phyloP scores from a whole-genome alignment of 2,329 filamentous ascomycete genomes.

The Helotiales sp. region DNA sequence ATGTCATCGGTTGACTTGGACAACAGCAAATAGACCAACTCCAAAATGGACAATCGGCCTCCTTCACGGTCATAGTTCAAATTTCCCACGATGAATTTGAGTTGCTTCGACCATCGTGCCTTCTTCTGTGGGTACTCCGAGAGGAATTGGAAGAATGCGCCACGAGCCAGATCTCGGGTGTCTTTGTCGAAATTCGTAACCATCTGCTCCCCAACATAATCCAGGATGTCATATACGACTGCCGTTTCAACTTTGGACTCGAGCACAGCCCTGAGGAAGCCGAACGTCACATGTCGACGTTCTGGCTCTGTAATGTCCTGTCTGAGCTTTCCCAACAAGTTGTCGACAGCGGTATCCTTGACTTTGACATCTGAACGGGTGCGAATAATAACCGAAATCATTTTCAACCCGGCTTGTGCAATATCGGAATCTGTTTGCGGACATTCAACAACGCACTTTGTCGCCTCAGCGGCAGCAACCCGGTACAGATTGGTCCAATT shows the following conservation, averaged over 20 bases:
- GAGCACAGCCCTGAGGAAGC: constrained; percentile 87
- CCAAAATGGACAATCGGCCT: constrained; percentile 90
- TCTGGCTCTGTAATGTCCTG: constrained; percentile 92
- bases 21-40: constrained; percentile 84
- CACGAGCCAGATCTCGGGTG: constrained; percentile 84
- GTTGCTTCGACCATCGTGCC: constrained; percentile 85
- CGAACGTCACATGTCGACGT: constrained; percentile 91
- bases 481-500: constrained; percentile 65
- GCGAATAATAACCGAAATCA: constrained; percentile 82
- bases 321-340: constrained; percentile 80
- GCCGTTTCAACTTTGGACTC: constrained; percentile 85
- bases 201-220: constrained; percentile 90
- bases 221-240: constrained; percentile 87
- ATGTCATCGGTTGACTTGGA: constrained; percentile 83
- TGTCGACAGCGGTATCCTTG: constrained; percentile 81
- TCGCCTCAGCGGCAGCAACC: constrained; percentile 84
- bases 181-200: constrained; percentile 92
- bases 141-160: constrained; percentile 92
- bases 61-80: constrained; percentile 88
- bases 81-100: constrained; percentile 88
- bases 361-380: constrained; percentile 78
- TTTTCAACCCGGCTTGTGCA: constrained; percentile 85
- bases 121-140: constrained; percentile 94
- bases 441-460: constrained; percentile 77
- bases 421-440: constrained; percentile 81